phyloP scores from a whole-genome alignment of 768 basidiomycete genomes.

The Russula olivacea region DNA sequence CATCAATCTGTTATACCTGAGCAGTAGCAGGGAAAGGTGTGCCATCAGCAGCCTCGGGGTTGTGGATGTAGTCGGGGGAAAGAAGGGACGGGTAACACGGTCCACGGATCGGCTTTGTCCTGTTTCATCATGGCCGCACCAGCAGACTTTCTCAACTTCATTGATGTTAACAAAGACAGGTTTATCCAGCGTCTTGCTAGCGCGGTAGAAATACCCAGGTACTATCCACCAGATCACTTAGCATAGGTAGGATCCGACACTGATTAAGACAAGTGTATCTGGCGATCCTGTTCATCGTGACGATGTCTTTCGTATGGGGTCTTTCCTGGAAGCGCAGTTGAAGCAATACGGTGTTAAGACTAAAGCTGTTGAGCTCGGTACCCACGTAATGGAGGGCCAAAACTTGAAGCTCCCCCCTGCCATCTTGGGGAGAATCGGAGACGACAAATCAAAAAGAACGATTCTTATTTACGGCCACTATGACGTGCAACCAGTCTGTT shows the following conservation, averaged over 20 bases:
- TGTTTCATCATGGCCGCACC: conserved; percentile 33
- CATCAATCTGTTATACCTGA: too few species aligned
- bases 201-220: conserved; percentile 83
- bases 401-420: conserved; percentile 73
- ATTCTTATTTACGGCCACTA: conserved; percentile 92
- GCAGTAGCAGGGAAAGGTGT: too few species aligned
- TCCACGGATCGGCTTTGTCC: too few species aligned
- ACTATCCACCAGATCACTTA: not conserved
- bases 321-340: conserved; percentile 73
- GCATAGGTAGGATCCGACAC: not conserved
- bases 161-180: conserved; percentile 62
- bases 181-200: conserved; percentile 77
- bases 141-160: conserved; percentile 38
- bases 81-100: too few species aligned
- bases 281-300: conserved; percentile 64
- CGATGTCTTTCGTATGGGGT: conserved; percentile 81
- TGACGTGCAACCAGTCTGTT: conserved; percentile 83
- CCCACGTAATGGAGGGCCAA: conserved; percentile 66
- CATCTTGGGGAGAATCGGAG: conserved; percentile 75
- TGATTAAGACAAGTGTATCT: conserved; percentile 42
- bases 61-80: too few species aligned
- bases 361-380: conserved; percentile 67
- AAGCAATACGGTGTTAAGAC: conserved; percentile 74
- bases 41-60: too few species aligned
- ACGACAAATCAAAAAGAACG: conserved; percentile 87